A percentile compares a stretch with the other conserved stretches of the same genome.
Evolutionary conservation across 768 basidiomycete species (phyloP).

Genomic region (Dioszegia aurantiaca): DNA sequence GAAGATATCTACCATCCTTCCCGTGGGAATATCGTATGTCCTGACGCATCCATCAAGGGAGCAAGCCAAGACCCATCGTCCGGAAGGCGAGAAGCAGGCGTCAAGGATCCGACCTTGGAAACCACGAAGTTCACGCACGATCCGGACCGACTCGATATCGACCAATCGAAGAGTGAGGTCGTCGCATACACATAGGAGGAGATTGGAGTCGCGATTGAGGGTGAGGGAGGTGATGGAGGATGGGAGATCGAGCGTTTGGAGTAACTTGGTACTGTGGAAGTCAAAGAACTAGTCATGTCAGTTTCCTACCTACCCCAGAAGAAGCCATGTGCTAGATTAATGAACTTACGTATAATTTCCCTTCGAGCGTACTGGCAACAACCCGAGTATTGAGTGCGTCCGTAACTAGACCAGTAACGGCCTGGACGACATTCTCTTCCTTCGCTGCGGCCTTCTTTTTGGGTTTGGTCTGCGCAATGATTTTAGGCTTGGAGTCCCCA

Average conservation of each 20-base stretch:
- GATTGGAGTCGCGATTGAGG: conserved; percentile 78
- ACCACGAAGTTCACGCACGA: conserved; percentile 85
- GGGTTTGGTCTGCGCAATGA: conserved; percentile 29
- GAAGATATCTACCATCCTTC: conserved; percentile 87
- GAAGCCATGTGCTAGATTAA: too few species aligned
- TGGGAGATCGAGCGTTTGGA: conserved; percentile 65
- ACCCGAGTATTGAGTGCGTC: conserved; percentile 79
- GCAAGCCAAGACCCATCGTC: conserved; percentile 83
- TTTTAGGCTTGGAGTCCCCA: conserved; percentile 42
- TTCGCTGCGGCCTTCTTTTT: conserved; percentile 24
- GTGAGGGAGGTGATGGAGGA: conserved; percentile 68
- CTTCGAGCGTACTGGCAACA: conserved; percentile 82
- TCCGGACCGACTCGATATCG: conserved; percentile 81
- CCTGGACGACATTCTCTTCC: conserved; percentile 54
- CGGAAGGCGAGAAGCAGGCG: conserved; percentile 90
- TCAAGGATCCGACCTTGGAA: conserved; percentile 84
- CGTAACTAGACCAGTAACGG: conserved; percentile 76
- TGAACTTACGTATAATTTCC: conserved; percentile 78
- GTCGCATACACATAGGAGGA: conserved; percentile 79
- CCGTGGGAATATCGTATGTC: conserved; percentile 93
- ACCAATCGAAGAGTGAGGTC: conserved; percentile 80
- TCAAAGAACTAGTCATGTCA: conserved; percentile 75
- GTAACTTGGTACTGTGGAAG: conserved; percentile 78
- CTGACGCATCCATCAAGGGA: conserved; percentile 88
- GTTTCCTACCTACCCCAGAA: not conserved